Evolutionary conservation across 371 early-diverging fungal genomes (phyloP), one percentile per base, ranked within the genome.

Genomic region (Encephalitozoon cuniculi): DNA sequence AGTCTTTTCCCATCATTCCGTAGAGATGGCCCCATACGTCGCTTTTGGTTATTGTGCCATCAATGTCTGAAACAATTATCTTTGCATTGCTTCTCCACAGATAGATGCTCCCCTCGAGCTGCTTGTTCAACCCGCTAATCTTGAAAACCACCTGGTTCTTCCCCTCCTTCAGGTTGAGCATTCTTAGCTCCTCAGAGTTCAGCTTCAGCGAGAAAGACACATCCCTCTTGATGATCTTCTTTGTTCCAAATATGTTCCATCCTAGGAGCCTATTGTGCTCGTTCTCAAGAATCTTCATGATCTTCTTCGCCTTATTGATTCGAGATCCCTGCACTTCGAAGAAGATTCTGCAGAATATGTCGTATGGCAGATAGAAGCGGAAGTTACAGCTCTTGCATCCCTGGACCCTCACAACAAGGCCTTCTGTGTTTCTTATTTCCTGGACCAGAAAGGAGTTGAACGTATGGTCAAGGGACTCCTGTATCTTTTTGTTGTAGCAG

Each of bases 11-110:
- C 43, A 95, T 93, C 90, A 94, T 91, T 32, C 92, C 92, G 82
- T 94, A 94, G 7, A 98, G 86, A 79, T 96, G 96, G 2, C 98
- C 98, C 51, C 94, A 85, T 0, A 92, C 91, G 81, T 98, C 98
- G 64, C 77, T 85, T 81, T 96, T 96, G 43, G 98, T 98, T 68
- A 98, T 95, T 0, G 98, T 98, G 46, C 98, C 98, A 83, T 98
- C 98, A 75, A 98, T 93, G 83, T 98, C 98, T 0, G 93, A 93
- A 65, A 98, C 91, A 26, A 98, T 93, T 32, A 98, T 88, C 67
- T 92, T 88, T 44, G 90, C 89, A 75, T 89, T 88, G 74, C 89
- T 81, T 40, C 90, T 86, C 93, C 94, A 96, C 28, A 93, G 86
- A 81, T 91, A 97, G 18, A 30, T 92, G 89, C 18, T 89, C 89